Base-by-base conservation (phyloP, 805 yeast genomes). In the Groenewaldozyma tartarivorans region DNA sequence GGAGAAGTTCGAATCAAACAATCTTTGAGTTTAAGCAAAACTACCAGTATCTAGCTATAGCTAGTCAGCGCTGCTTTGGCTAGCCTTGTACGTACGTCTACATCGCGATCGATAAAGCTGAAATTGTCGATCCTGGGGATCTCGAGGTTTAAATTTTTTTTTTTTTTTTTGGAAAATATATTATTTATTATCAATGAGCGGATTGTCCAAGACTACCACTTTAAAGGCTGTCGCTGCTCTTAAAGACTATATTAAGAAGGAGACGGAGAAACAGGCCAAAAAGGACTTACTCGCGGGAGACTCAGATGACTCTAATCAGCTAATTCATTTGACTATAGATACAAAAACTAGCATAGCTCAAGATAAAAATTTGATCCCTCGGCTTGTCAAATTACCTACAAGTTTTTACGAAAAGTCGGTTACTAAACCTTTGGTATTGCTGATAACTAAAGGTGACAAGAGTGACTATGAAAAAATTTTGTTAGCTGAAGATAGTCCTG, bases 401-500 rank as follows among this genome's bases (percentile, higher is more conserved):
- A 62, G 81, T 2, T 58, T 75, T 34, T 62, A 66, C 53, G 38
- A 31, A 13, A 53, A 62, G 36, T 60, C 60, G 38, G 71, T 68
- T 34, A 72, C 69, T 24, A n/a, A n/a, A n/a, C 62, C 74, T 45
- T 67, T 69, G 36, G 69, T 77, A 35, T 87, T 86, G 62, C 63
- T 79, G 47, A 70, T 86, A 47, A 74, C 84, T 36, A 76, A 84
- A 52, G 94, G 87, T 55, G 72, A 72, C n/a, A 68, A 66, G 48
- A 48, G 67, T 18, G 46, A 53, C 20, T 66, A 62, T 50, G 64
- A 67, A 52, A 63, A 64, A 35, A 58, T 52, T 4, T 48, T 65
- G 38, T 44, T 54, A 7, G 55, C 64, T 15, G 39, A 36, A 5
- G 35, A 38, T 3, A 38, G 30, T 31, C 40, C 40, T 38, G 7